Evolutionary conservation across 2,329 filamentous ascomycete genomes (phyloP).

Genomic region (Ophiostoma novo-ulmi): DNA sequence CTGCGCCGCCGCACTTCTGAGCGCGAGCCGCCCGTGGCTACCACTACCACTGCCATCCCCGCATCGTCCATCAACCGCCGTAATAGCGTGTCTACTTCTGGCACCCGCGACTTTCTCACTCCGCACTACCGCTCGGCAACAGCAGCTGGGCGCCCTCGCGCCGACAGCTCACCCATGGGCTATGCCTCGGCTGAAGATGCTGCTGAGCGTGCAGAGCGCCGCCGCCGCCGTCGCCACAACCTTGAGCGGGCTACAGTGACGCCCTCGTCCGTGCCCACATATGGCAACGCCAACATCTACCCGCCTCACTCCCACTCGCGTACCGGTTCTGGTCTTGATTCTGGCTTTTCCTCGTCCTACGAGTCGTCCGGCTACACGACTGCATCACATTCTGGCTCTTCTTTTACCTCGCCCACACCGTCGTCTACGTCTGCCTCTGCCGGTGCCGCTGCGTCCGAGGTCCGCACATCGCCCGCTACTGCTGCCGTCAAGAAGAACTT

Average conservation of each 20-base stretch:
- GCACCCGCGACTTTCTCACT: neutral
- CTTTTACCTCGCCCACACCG: constrained; percentile 15
- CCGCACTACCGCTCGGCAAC: constrained; percentile 7
- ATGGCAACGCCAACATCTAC: constrained; percentile 23
- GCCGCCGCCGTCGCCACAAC: constrained; percentile 25
- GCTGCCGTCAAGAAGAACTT: constrained; percentile 29
- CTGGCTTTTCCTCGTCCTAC: constrained; percentile 25
- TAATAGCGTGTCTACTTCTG: constrained; percentile 2
- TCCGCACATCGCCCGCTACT: neutral
- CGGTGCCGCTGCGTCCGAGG: constrained; percentile 19
- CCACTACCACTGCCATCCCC: neutral
- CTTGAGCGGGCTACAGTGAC: constrained; percentile 24
- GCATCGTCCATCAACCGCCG: constrained; percentile 5
- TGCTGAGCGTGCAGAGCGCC: constrained; percentile 24
- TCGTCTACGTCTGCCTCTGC: constrained; percentile 21
- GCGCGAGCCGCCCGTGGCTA: neutral
- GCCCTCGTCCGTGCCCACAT: constrained; percentile 28
- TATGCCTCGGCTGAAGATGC: constrained; percentile 29
- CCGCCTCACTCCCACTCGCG: neutral
- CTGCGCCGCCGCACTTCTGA: constrained; percentile 3
- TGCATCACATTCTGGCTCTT: constrained; percentile 14
- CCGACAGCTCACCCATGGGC: constrained; percentile 23
- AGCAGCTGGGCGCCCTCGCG: constrained; percentile 11
- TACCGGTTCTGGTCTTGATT: neutral
- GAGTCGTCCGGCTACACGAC: constrained; percentile 22